phyloP scores from a whole-genome alignment of 768 basidiomycete species.

The Termitomyces sp. region DNA sequence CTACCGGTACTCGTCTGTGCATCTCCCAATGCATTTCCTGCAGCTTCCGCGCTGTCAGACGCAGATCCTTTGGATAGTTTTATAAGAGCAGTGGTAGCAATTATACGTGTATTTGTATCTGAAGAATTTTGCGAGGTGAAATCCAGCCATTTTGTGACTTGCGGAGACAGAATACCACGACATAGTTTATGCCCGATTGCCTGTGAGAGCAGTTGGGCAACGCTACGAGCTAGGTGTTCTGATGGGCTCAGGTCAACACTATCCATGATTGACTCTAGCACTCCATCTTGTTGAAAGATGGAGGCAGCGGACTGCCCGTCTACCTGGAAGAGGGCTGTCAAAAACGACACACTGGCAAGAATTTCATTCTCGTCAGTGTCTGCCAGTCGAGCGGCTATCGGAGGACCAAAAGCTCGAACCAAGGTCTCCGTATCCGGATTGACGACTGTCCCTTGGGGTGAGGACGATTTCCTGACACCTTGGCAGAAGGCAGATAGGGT shows the following conservation, averaged over 20 bases:
- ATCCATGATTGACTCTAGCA: constrained; percentile 62
- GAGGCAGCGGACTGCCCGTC: constrained; percentile 61
- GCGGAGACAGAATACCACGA: constrained; percentile 51
- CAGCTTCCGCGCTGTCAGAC: constrained; percentile 34
- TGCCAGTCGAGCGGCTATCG: constrained; percentile 42
- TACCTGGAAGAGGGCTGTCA: constrained; percentile 82
- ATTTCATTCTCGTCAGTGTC: constrained; percentile 50
- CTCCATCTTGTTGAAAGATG: constrained; percentile 59
- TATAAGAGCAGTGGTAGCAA: constrained; percentile 68
- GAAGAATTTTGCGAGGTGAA: constrained; percentile 41
- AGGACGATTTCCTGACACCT: constrained; percentile 36
- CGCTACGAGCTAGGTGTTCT: constrained; percentile 42
- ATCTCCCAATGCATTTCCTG: constrained; percentile 9
- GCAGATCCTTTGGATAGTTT: constrained; percentile 64
- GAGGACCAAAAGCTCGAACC: constrained; percentile 42
- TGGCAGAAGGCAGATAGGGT: constrained; percentile 65
- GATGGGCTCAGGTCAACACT: constrained; percentile 59
- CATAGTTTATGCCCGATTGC: constrained; percentile 72
- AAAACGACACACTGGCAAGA: constrained; percentile 54
- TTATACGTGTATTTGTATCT: constrained; percentile 45
- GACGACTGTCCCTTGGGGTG: constrained; percentile 28
- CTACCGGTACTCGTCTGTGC: constrained; percentile 8
- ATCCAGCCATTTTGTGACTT: constrained; percentile 65
- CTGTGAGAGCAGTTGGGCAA: constrained; percentile 72
- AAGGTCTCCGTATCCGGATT: constrained; percentile 47